A percentile compares a stretch with the other conserved stretches of the same genome.
Conservation (phyloP, 75 land plant genomes). For the Pinus albicaulis region DNA sequence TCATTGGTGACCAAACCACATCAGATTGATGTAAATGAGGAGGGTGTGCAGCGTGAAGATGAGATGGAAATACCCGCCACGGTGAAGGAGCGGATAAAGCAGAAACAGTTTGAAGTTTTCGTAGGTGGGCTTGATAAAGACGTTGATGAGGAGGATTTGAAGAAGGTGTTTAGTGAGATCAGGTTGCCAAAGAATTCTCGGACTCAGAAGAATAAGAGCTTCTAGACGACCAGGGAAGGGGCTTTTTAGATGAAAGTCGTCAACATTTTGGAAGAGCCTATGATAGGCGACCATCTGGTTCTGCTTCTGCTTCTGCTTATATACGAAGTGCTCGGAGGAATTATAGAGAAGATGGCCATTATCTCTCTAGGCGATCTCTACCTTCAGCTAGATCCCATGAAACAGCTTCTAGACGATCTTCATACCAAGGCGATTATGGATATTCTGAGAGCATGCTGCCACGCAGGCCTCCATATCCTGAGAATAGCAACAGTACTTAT, state of each 20-base stretch:
- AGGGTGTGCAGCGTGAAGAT: too few relatives aligned
- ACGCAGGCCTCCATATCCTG: neutral
- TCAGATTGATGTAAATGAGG: too few relatives aligned
- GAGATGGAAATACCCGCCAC: too few relatives aligned
- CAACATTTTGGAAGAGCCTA: neutral
- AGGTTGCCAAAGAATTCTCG: too few relatives aligned
- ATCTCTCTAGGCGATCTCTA: neutral
- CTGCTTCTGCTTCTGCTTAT: neutral
- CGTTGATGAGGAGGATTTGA: too few relatives aligned
- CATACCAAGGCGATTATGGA: neutral
- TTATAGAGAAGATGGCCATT: neutral
- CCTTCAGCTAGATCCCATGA: neutral
- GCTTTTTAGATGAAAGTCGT: neutral
- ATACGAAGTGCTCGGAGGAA: neutral
- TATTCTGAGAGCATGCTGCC: neutral
- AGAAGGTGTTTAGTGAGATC: too few relatives aligned
- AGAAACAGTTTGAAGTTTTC: too few relatives aligned
- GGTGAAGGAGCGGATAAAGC: too few relatives aligned
- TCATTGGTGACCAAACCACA: too few relatives aligned
- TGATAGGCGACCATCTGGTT: constrained; percentile 7
- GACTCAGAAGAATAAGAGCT: too few relatives aligned
- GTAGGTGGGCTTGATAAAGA: too few relatives aligned
- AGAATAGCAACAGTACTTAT: constrained; percentile 1
- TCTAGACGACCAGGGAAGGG: too few relatives aligned
- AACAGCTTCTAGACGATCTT: neutral